A percentile compares a stretch with the other conserved stretches of the same genome.
Conservation (phyloP, 129 eudicot genomes). For the Arctium lappa region DNA sequence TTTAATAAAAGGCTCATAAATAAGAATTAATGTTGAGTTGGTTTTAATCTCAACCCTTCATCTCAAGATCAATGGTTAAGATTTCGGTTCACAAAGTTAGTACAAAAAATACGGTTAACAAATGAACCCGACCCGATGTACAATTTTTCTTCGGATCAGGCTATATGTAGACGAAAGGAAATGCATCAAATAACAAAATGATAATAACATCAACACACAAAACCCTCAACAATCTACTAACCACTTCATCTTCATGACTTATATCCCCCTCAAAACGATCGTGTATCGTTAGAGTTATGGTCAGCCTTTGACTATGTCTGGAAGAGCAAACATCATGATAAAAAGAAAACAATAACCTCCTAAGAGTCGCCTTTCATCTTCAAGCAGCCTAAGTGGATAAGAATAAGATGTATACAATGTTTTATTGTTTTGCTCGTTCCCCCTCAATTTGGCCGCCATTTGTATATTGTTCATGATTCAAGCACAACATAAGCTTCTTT, state of each 20-base stretch:
- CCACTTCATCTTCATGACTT: neutral
- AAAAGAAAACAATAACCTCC: neutral
- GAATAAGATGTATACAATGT: no score
- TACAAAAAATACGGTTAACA: no score
- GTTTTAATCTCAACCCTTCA: no score
- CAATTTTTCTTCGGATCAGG: slow-evolving; percentile 10
- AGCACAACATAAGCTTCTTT: neutral
- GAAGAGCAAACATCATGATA: slow-evolving; percentile 15
- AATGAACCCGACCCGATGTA: neutral
- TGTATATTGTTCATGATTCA: slow-evolving; percentile 23
- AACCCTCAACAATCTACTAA: neutral
- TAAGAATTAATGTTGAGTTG: no score
- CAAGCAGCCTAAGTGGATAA: neutral
- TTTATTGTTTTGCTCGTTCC: no score
- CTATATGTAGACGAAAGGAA: neutral
- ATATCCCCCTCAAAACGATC: neutral
- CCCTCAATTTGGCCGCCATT: neutral
- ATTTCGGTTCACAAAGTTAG: no score
- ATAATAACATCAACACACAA: slow-evolving; percentile 4
- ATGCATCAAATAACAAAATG: slow-evolving; percentile 3
- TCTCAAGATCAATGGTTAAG: no score
- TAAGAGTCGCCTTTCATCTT: neutral
- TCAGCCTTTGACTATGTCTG: slow-evolving; percentile 18
- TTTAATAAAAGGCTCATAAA: no score
- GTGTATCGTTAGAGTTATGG: slow-evolving; percentile 17